Evolutionary conservation across 2,329 filamentous ascomycete genomes (phyloP).

Genomic region (Calonectria fujianensis): DNA sequence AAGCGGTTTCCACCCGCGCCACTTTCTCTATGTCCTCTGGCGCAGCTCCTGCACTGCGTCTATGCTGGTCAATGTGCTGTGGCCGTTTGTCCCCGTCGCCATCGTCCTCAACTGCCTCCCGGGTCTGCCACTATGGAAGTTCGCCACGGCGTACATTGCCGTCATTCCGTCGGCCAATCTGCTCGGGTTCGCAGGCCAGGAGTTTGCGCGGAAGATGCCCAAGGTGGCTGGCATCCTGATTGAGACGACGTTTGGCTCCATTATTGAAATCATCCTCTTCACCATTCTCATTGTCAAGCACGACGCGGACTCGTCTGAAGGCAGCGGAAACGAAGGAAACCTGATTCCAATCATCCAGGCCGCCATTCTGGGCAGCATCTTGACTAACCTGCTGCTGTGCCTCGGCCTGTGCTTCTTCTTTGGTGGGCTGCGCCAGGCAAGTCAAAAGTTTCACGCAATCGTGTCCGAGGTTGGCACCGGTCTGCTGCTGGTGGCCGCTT

Average conservation of each 20-base stretch:
- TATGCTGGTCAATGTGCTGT: constrained; percentile 68
- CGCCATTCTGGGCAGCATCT: constrained; percentile 80
- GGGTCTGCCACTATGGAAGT: constrained; percentile 64
- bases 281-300: constrained; percentile 74
- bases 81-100: constrained; percentile 69
- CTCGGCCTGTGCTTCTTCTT: constrained; percentile 80
- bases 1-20: constrained; percentile 63
- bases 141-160: constrained; percentile 67
- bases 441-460: constrained; percentile 78
- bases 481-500: constrained; percentile 76
- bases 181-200: constrained; percentile 69
- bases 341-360: constrained; percentile 78
- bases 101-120: constrained; percentile 63
- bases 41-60: constrained; percentile 66
- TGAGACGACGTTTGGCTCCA: constrained; percentile 74
- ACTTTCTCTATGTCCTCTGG: constrained; percentile 66
- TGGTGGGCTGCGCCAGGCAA: constrained; percentile 75
- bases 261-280: constrained; percentile 82
- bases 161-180: constrained; percentile 71
- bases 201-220: constrained; percentile 79
- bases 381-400: constrained; percentile 81
- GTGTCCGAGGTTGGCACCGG: constrained; percentile 82
- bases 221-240: constrained; percentile 75
- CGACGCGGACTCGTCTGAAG: constrained; percentile 36
- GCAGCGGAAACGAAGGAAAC: constrained; percentile 58